phyloP scores from a whole-genome alignment of 352 stramenopile species.

The Phytophthora citrophthora region DNA sequence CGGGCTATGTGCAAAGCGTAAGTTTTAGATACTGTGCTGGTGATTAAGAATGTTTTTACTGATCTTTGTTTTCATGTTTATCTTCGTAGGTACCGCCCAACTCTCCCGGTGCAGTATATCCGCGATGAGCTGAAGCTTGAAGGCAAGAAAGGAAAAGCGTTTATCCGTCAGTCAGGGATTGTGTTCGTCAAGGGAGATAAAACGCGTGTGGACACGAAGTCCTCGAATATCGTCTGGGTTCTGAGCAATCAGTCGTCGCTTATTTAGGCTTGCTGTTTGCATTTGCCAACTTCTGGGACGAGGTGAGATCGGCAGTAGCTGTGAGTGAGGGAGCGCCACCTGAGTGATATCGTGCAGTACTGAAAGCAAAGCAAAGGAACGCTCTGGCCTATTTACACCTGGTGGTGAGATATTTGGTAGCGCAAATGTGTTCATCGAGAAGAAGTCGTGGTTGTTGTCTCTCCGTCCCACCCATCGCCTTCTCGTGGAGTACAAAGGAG shows the following conservation, averaged over 20 bases:
- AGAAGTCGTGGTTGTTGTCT: conserved; percentile 7
- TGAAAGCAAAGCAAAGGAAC: not conserved
- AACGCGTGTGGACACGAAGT: conserved; percentile 78
- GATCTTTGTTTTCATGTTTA: conserved; percentile 17
- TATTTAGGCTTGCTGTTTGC: conserved; percentile 57
- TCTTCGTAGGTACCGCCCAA: conserved; percentile 69
- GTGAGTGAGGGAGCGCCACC: not conserved
- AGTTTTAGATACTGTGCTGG: conserved; percentile 22
- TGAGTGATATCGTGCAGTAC: conserved; percentile 3
- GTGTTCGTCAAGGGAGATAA: conserved; percentile 71
- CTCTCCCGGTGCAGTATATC: conserved; percentile 78
- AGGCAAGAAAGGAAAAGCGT: conserved; percentile 71
- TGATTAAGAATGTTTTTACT: conserved; percentile 13
- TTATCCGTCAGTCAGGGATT: conserved; percentile 79
- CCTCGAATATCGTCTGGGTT: conserved; percentile 84
- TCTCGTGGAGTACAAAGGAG: not conserved
- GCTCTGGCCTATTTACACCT: not conserved
- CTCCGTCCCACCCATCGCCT: conserved; percentile 1
- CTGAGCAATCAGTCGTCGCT: conserved; percentile 83
- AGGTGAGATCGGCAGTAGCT: not conserved
- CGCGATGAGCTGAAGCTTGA: conserved; percentile 75
- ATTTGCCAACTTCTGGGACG: not conserved
- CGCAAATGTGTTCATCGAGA: conserved; percentile 12
- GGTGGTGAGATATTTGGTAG: conserved; percentile 23
- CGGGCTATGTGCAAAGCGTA: conserved; percentile 91